A percentile compares a stretch with the other conserved stretches of the same genome.
Conservation (phyloP, 345 rosid genomes). For the Cardamine occulta region DNA sequence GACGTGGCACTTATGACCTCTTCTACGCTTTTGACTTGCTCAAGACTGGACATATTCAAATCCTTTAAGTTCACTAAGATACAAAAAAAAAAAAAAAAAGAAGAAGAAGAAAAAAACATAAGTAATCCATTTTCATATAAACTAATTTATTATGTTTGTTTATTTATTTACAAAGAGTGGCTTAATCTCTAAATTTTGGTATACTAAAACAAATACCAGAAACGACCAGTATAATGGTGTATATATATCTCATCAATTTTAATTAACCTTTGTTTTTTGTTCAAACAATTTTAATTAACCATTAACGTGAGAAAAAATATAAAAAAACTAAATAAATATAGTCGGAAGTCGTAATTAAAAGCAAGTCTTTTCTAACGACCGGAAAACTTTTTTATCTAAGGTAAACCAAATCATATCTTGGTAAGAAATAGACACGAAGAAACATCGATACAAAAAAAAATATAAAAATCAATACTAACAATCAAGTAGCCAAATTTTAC, state of each 20-base stretch:
- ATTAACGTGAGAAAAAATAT: slow-evolving; percentile 2
- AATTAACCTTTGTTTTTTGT: too few species aligned
- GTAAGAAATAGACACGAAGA: slow-evolving; percentile 33
- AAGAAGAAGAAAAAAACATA: background rate
- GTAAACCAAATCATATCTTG: slow-evolving; percentile 32
- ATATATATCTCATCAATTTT: background rate
- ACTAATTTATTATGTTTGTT: background rate
- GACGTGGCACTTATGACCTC: slow-evolving; percentile 37
- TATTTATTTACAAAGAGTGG: background rate
- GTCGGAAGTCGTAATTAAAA: slow-evolving; percentile 16
- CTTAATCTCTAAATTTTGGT: background rate
- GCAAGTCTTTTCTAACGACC: slow-evolving; percentile 24
- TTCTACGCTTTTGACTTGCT: slow-evolving; percentile 42
- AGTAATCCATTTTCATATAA: background rate
- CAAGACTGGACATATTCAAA: slow-evolving; percentile 38
- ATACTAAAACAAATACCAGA: background rate
- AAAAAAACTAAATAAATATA: background rate
- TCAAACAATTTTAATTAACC: background rate
- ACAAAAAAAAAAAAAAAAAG: background rate
- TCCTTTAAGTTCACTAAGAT: background rate
- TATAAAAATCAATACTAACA: slow-evolving; percentile 16
- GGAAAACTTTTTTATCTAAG: slow-evolving; percentile 18
- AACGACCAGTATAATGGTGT: background rate
- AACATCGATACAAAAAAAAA: background rate
- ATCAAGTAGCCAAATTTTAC: slow-evolving; percentile 46